Evolutionary conservation across 1,284 basidiomycete genomes (phyloP).

Genomic region (Ceratobasidium sp.): DNA sequence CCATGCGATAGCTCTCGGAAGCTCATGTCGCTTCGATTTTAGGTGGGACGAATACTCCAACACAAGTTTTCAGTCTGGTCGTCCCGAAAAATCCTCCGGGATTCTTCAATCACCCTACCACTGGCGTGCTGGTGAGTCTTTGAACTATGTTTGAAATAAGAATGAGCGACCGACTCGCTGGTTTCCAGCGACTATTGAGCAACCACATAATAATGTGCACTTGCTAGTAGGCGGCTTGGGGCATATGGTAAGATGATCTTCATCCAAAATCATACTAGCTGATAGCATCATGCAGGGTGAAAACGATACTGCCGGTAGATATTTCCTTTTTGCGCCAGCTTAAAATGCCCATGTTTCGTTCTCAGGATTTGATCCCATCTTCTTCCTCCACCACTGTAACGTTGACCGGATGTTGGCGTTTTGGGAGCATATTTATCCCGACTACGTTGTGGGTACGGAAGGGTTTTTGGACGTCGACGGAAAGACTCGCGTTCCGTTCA

Average conservation of each 20-base stretch:
- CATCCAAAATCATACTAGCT: not conserved
- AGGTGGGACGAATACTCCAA: slow-evolving; percentile 44
- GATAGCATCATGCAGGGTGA: not conserved
- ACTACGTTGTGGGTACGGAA: slow-evolving; percentile 23
- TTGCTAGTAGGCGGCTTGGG: slow-evolving; percentile 35
- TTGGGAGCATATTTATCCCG: slow-evolving; percentile 44
- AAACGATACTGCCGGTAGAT: slow-evolving; percentile 9
- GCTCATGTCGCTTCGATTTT: not conserved
- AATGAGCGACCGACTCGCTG: no score
- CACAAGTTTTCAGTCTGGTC: slow-evolving; percentile 37
- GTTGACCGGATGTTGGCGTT: slow-evolving; percentile 44
- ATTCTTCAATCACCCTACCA: slow-evolving; percentile 6
- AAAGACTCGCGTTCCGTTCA: slow-evolving; percentile 8
- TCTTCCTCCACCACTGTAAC: slow-evolving; percentile 45
- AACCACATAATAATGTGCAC: slow-evolving; percentile 38
- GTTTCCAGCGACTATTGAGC: slow-evolving; percentile 32
- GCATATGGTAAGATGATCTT: slow-evolving; percentile 28
- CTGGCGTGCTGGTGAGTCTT: not conserved
- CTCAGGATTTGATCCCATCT: slow-evolving; percentile 44
- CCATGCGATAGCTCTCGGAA: no score
- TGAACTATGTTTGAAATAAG: no score
- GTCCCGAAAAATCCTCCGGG: not conserved
- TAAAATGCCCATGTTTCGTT: no score
- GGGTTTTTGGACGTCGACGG: slow-evolving; percentile 32
- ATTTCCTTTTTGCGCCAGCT: no score